Percentiles rank a stretch among this genome's conserved stretches.
These are phyloP conservation scores for Sarocladium strictum DNA, from an alignment of 2,329 filamentous ascomycete genomes.

Conservation along the genomic window DNA sequence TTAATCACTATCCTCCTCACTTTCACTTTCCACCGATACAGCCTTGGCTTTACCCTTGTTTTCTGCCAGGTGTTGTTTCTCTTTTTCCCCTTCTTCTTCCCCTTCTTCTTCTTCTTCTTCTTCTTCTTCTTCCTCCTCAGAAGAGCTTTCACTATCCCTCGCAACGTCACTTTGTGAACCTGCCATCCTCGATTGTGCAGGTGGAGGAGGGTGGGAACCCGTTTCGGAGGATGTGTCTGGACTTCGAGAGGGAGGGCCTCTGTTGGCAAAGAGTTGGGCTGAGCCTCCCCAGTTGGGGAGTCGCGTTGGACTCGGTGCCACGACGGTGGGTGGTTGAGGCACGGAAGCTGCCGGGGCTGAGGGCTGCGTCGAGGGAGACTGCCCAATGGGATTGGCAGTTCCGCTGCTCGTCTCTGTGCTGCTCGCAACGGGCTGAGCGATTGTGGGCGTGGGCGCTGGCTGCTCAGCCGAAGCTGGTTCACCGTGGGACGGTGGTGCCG, in stretches of 20 bases:
- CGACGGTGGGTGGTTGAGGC: slow-evolving; percentile 27
- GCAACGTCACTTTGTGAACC: background rate
- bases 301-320: slow-evolving; percentile 37
- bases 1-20: slow-evolving; percentile 24
- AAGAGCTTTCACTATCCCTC: too few relatives aligned
- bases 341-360: slow-evolving; percentile 9
- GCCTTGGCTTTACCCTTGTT: slow-evolving; percentile 34
- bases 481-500: slow-evolving; percentile 11
- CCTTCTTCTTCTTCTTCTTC: background rate
- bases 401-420: background rate
- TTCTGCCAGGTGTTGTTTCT: too few relatives aligned
- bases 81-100: background rate
- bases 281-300: slow-evolving; percentile 46
- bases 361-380: background rate
- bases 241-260: slow-evolving; percentile 17
- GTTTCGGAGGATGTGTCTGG: background rate
- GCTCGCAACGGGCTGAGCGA: background rate
- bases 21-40: slow-evolving; percentile 34
- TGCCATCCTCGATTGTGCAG: background rate
- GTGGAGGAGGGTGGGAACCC: slow-evolving; percentile 16
- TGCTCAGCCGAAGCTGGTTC: slow-evolving; percentile 14
- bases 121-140: background rate
- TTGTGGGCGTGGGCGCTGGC: slow-evolving; percentile 11
- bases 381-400: background rate
- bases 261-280: slow-evolving; percentile 38